phyloP scores from a whole-genome alignment of 2,329 filamentous ascomycete species.

The Aspergillus arachidicola region DNA sequence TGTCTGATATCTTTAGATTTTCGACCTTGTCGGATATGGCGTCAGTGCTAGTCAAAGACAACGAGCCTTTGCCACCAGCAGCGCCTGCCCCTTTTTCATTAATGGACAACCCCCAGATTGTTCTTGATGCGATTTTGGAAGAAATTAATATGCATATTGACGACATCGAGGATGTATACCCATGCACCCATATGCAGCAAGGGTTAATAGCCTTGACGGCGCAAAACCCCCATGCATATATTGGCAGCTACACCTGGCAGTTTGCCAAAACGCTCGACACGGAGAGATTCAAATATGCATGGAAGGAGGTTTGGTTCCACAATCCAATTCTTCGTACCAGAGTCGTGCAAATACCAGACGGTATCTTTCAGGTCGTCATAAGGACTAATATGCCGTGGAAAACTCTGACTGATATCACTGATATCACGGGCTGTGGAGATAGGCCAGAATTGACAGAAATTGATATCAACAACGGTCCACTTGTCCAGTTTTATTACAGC shows the following conservation, averaged over 20 bases:
- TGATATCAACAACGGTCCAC: background rate
- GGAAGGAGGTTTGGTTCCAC: background rate
- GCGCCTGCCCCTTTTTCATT: background rate
- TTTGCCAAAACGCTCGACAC: background rate
- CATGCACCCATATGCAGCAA: constrained; percentile 11
- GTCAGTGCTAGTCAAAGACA: too few species aligned
- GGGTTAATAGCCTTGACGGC: constrained; percentile 6
- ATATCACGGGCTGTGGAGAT: background rate
- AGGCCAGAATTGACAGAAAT: background rate
- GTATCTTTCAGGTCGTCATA: background rate
- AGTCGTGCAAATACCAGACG: background rate
- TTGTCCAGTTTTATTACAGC: background rate
- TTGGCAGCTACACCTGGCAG: background rate
- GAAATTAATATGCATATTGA: background rate
- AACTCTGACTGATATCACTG: background rate
- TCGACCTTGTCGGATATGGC: background rate
- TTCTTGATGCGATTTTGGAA: background rate
- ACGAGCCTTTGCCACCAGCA: too few species aligned
- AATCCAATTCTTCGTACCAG: background rate
- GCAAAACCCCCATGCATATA: background rate
- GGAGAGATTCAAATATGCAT: background rate
- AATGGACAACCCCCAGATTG: too few species aligned
- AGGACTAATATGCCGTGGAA: background rate
- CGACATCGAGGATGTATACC: constrained; percentile 9
- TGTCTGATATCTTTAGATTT: background rate